Conservation (phyloP, 371 early-diverging fungal genomes). For the Apophysomyces elegans region DNA sequence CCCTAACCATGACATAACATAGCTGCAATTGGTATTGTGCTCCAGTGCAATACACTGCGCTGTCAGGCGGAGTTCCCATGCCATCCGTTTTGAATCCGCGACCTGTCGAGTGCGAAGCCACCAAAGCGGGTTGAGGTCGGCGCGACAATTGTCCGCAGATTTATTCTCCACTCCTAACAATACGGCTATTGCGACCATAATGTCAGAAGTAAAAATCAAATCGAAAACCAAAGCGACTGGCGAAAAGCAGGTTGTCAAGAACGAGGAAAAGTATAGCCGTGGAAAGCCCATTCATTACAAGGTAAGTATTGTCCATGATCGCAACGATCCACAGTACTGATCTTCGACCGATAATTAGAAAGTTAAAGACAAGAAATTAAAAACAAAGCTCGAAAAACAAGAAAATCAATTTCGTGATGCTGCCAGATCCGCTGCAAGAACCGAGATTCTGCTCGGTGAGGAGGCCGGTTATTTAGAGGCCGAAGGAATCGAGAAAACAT, state of each 20-base stretch:
- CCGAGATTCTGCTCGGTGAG: conserved; percentile 79
- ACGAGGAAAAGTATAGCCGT: conserved; percentile 41
- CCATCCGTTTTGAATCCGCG: too few species aligned
- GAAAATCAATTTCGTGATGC: conserved; percentile 72
- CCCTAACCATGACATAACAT: too few species aligned
- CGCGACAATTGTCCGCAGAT: too few species aligned
- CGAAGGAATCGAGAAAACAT: conserved; percentile 90
- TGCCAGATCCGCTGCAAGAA: conserved; percentile 73
- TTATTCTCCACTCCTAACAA: neutral
- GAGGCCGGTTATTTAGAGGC: conserved; percentile 83
- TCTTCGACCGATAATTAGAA: conserved; percentile 14
- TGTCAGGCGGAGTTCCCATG: too few species aligned
- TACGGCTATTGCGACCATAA: neutral
- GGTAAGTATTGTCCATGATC: conserved; percentile 16
- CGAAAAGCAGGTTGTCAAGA: conserved; percentile 27
- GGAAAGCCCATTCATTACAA: conserved; percentile 24
- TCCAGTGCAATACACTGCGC: too few species aligned
- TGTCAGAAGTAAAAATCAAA: neutral
- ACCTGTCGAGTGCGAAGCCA: too few species aligned
- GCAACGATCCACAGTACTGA: neutral
- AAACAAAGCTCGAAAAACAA: conserved; percentile 58
- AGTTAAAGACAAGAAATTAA: conserved; percentile 70
- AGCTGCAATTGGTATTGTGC: too few species aligned
- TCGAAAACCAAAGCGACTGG: conserved; percentile 11
- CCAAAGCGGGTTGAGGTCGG: too few species aligned